A percentile compares a stretch with the other conserved stretches of the same genome.
Conservation (phyloP, 768 basidiomycete genomes). For the Erythrobasidium yunnanense region DNA sequence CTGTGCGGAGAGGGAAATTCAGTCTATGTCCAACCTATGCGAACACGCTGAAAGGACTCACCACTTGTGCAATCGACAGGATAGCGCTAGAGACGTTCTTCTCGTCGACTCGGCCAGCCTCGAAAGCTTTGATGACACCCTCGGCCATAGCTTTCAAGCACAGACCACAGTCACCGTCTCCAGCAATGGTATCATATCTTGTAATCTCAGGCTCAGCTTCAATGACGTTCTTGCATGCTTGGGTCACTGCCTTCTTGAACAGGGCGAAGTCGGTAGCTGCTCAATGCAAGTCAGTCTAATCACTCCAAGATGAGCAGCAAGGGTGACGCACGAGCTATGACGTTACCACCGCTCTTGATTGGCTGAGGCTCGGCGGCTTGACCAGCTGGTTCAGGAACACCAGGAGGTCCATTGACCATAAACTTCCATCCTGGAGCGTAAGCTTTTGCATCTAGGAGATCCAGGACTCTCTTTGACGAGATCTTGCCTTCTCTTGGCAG, state of each 20-base stretch:
- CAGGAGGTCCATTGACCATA: conserved; percentile 14
- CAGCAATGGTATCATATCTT: conserved; percentile 63
- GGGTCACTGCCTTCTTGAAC: conserved; percentile 52
- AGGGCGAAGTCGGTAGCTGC: conserved; percentile 43
- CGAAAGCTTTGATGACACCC: conserved; percentile 10
- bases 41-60: not conserved
- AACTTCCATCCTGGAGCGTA: conserved; percentile 37
- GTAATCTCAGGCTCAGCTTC: conserved; percentile 81
- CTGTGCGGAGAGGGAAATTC: not conserved
- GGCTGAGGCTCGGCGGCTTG: not conserved
- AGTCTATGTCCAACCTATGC: not conserved
- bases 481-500: conserved; percentile 39
- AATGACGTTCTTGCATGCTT: conserved; percentile 58
- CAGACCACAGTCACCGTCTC: conserved; percentile 17
- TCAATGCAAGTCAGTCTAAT: not conserved
- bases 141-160: conserved; percentile 15
- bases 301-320: not conserved
- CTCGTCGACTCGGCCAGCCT: conserved; percentile 15
- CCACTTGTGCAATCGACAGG: conserved; percentile 5
- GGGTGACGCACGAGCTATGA: conserved; percentile 26
- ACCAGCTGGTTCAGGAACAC: conserved; percentile 1
- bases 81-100: conserved; percentile 11
- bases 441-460: conserved; percentile 40
- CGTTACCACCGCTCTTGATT: conserved; percentile 29
- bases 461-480: conserved; percentile 40